Evolutionary conservation across 1,284 basidiomycete species (phyloP).

Genomic region (Irpex sp.): DNA sequence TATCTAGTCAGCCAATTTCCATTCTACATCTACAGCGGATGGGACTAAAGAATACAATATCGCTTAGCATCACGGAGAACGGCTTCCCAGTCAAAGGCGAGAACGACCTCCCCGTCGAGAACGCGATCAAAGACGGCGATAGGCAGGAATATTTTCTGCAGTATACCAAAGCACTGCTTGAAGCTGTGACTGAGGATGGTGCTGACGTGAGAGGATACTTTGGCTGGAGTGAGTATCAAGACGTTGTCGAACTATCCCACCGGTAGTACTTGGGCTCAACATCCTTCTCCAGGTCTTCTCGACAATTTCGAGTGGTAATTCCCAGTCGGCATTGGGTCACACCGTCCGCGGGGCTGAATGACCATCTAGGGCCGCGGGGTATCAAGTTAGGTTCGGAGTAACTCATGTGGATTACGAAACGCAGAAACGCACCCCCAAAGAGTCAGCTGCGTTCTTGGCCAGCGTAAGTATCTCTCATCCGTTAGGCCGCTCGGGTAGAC

Average conservation of each 20-base stretch:
- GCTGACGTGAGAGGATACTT: conserved; percentile 69
- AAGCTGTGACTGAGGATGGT: conserved; percentile 59
- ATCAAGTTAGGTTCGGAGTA: conserved; percentile 58
- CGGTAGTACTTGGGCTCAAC: background rate
- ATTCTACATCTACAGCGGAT: background rate
- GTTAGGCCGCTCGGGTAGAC: background rate
- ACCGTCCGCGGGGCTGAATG: background rate
- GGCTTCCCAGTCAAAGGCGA: conserved; percentile 72
- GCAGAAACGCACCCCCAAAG: conserved; percentile 64
- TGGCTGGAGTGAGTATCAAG: conserved; percentile 55
- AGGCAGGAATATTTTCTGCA: conserved; percentile 67
- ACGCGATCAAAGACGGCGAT: conserved; percentile 60
- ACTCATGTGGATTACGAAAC: conserved; percentile 69
- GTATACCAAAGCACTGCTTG: conserved; percentile 54
- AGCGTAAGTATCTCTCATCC: conserved; percentile 24
- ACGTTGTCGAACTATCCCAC: background rate
- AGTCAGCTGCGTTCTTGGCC: conserved; percentile 52
- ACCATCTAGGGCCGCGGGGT: conserved; percentile 51
- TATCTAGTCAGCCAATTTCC: conserved; percentile 47
- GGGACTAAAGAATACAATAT: background rate
- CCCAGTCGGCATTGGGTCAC: background rate
- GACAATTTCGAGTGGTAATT: conserved; percentile 73
- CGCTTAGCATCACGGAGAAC: conserved; percentile 48
- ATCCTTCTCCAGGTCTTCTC: conserved; percentile 41
- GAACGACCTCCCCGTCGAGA: conserved; percentile 42